Evolutionary conservation across 257 asterid species (phyloP), one percentile per base, ranked within the genome.

Genomic region (Solanum bukasovii): DNA sequence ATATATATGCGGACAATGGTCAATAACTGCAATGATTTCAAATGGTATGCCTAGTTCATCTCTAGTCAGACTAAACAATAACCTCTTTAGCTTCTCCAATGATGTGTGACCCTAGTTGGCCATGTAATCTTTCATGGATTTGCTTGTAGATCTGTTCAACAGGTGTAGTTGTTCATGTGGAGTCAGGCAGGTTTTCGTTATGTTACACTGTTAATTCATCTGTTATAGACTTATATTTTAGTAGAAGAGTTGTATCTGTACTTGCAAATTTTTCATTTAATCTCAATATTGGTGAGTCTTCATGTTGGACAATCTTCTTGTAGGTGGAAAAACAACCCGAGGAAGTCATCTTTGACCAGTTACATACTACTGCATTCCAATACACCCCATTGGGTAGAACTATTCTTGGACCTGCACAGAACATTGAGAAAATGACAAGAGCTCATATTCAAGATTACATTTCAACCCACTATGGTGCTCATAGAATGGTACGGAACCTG

Each of bases 321-420:
- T 89, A 96, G 98, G 97, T 95, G 21, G 99, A 94, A 94, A 93
- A 92, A 49, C 97, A 94, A 83, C 90, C 93, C 9, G 96, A 94
- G 91, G 98, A 96, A 89, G 97, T 96, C 81, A 93, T 96, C 88
- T 96, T 94, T 86, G 99, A 96, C 89, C 99, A 96, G 78, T 88
- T 96, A 63, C 99, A 96, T 90, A 94, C 98, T 49, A 95, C 98
- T 91, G 99, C 99, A 82, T 96, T 94, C 94, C 99, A 95, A 88
- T 91, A 93, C 87, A 90, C 98, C 1, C 97, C 99, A 52, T 90
- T 95, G 84, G 98, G 98, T 75, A 91, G 99, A 92, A 94, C 98
- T 78, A 94, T 96, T 68, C 97, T 95, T 59, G 99, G 99, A 70
- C 95, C 98, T 87, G 96, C 98, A 40, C 92, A 91, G 37, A 96